These are phyloP conservation scores for Oryza meridionalis DNA, from an alignment of 176 grass and related monocot species.

Conservation along the genomic window DNA sequence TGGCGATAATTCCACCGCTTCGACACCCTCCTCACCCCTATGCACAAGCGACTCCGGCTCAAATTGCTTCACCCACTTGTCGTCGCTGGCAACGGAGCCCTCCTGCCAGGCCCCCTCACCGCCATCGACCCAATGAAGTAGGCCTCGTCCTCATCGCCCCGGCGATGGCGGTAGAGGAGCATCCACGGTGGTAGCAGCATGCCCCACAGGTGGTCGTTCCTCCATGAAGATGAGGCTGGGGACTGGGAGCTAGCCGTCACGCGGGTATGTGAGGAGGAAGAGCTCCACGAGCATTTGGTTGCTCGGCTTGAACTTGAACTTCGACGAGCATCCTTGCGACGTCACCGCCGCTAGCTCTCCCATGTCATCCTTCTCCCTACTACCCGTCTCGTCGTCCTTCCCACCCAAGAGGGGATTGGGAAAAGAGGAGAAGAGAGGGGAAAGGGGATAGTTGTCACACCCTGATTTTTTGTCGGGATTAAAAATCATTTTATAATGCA, in stretches of 20 bases:
- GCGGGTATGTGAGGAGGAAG: background rate
- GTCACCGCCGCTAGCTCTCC: too few relatives aligned
- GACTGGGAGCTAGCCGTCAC: background rate
- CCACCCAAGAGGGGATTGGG: too few relatives aligned
- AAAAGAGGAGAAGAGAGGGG: too few relatives aligned
- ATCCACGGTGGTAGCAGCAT: background rate
- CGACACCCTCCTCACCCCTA: too few relatives aligned
- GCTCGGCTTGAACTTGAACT: background rate
- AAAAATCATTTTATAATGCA: too few relatives aligned
- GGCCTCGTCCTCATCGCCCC: background rate
- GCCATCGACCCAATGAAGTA: background rate
- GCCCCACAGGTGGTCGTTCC: slow-evolving; percentile 19
- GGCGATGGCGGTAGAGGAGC: slow-evolving; percentile 1
- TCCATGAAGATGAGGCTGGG: background rate
- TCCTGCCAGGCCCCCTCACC: background rate
- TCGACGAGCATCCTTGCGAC: background rate
- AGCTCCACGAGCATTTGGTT: background rate
- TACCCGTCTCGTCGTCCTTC: too few relatives aligned
- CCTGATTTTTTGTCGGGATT: too few relatives aligned
- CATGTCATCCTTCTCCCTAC: too few relatives aligned
- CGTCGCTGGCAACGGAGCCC: background rate
- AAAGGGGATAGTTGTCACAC: too few relatives aligned
- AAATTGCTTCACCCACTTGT: slow-evolving; percentile 15
- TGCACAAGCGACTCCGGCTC: too few relatives aligned
- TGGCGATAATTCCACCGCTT: too few relatives aligned